Conservation (phyloP, 352 stramenopile species). For the Phytophthora nicotianae region DNA sequence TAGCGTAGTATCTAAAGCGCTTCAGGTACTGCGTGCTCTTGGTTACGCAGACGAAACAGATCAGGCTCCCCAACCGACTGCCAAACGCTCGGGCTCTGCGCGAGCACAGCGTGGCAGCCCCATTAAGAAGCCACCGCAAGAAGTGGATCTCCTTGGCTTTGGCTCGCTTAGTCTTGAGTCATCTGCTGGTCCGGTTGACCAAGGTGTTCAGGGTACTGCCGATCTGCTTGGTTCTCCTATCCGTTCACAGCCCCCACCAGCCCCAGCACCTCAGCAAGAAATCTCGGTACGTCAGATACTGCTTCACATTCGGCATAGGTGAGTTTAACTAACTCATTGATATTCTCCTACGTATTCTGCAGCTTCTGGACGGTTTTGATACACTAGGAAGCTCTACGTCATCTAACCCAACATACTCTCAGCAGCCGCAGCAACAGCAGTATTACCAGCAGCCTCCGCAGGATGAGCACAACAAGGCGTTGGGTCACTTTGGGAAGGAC, state of each 20-base stretch:
- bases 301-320: slow-evolving; percentile 23
- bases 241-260: slow-evolving; percentile 21
- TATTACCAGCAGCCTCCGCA: slow-evolving; percentile 39
- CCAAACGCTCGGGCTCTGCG: slow-evolving; percentile 12
- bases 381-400: slow-evolving; percentile 40
- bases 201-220: slow-evolving; percentile 13
- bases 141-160: slow-evolving; percentile 86
- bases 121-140: slow-evolving; percentile 36
- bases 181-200: slow-evolving; percentile 21
- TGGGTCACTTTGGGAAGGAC: slow-evolving; percentile 86
- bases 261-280: slow-evolving; percentile 40
- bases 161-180: slow-evolving; percentile 58
- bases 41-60: slow-evolving; percentile 62
- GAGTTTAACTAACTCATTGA: not conserved
- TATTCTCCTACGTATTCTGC: slow-evolving; percentile 10
- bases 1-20: slow-evolving; percentile 75
- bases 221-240: slow-evolving; percentile 36
- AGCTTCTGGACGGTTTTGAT: slow-evolving; percentile 61
- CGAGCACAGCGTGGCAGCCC: slow-evolving; percentile 27
- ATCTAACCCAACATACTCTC: slow-evolving; percentile 41
- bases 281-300: slow-evolving; percentile 53
- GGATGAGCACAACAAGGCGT: slow-evolving; percentile 66
- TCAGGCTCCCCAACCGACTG: slow-evolving; percentile 13
- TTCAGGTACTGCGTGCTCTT: slow-evolving; percentile 71
- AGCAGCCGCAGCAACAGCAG: slow-evolving; percentile 39